These are phyloP conservation scores for Scytalidium sp. DNA, from an alignment of 2,329 filamentous ascomycete species.

Conservation along the genomic window DNA sequence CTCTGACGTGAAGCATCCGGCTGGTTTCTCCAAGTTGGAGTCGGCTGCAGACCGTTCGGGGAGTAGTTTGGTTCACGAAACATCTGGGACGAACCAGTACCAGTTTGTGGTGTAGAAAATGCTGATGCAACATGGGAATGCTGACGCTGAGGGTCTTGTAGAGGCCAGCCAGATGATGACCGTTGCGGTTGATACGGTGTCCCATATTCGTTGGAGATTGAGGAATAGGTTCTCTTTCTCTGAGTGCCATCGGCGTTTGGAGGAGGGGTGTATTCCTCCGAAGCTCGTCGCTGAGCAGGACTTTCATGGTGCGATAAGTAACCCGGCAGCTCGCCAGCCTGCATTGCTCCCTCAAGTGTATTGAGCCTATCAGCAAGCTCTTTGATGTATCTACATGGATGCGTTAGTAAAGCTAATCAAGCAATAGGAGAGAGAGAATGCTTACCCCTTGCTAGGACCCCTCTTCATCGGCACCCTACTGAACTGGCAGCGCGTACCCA, in stretches of 20 bases:
- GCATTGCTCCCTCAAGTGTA: constrained; percentile 75
- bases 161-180: constrained; percentile 16
- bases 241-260: constrained; percentile 35
- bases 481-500: constrained; percentile 76
- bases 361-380: constrained; percentile 84
- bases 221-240: constrained; percentile 46
- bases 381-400: constrained; percentile 71
- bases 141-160: constrained; percentile 20
- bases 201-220: constrained; percentile 42
- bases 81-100: constrained; percentile 10
- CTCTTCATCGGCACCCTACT: constrained; percentile 85
- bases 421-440: constrained; percentile 7
- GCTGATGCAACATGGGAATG: constrained; percentile 10
- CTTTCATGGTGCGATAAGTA: constrained; percentile 36
- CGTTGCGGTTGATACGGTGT: constrained; percentile 34
- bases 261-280: constrained; percentile 52
- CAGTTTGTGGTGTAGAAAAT: constrained; percentile 12
- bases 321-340: constrained; percentile 42
- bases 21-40: constrained; percentile 27
- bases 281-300: constrained; percentile 35
- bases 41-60: constrained; percentile 24
- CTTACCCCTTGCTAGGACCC: constrained; percentile 82
- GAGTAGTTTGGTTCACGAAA: constrained; percentile 27
- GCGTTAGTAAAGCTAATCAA: constrained; percentile 13
- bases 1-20: constrained; percentile 21